Conservation (phyloP, 2,329 filamentous ascomycete genomes). For the Beauveria sp. region DNA sequence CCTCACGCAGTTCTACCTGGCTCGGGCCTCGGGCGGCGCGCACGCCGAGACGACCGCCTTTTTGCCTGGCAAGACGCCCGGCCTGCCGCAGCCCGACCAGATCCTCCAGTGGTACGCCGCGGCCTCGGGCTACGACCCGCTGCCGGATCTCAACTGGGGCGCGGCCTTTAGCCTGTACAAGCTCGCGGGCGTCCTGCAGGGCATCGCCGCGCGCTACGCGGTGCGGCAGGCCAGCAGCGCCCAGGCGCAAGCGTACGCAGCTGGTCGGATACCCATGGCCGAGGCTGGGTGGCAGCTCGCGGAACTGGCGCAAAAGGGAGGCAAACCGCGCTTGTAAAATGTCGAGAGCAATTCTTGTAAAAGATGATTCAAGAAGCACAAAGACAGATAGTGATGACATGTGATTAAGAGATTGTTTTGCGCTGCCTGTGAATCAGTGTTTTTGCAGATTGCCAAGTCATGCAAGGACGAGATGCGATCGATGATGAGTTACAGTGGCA, state of each 20-base stretch:
- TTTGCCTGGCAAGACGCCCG: conserved; percentile 53
- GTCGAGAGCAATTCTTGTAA: background rate
- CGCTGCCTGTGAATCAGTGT: no score
- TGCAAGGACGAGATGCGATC: background rate
- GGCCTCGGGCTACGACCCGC: conserved; percentile 63
- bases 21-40: conserved; percentile 7
- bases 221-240: conserved; percentile 82
- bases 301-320: conserved; percentile 29
- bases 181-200: conserved; percentile 62
- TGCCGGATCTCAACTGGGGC: conserved; percentile 51
- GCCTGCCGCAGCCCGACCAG: conserved; percentile 43
- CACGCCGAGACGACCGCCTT: conserved; percentile 41
- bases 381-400: background rate
- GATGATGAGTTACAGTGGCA: background rate
- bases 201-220: conserved; percentile 84
- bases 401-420: background rate
- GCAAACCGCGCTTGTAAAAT: conserved; percentile 20
- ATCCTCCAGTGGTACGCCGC: conserved; percentile 34
- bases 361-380: background rate
- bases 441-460: background rate
- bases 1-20: conserved; percentile 32
- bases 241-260: conserved; percentile 65
- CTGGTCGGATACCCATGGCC: conserved; percentile 62
- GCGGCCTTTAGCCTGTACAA: conserved; percentile 56
- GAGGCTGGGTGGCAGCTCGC: conserved; percentile 73